Evolutionary conservation across 2,329 filamentous ascomycete genomes (phyloP), one percentile per base, ranked within the genome.

Genomic region (Neofusicoccum ribis): DNA sequence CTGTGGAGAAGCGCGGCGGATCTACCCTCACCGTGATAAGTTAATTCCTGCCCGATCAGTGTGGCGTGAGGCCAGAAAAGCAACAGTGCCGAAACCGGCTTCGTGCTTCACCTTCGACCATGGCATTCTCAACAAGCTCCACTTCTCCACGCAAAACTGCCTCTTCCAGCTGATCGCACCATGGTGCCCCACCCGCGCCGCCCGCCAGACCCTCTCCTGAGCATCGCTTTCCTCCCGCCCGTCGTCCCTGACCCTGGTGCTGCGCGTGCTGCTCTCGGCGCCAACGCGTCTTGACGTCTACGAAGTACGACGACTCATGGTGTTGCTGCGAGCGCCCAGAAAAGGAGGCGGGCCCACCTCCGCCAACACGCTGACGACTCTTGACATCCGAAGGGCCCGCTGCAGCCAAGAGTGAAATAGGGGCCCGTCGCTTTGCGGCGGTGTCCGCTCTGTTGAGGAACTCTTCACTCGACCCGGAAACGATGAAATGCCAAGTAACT

Each of bases 11-110:
- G 41, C 56, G n/a, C 41, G 37, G 56, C 56, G 56, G 56, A 60
- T 60, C 56, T 60, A 60, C 43, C 56, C 56, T 60, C 56, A n/a
- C 56, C 27, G 43, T 47, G 56, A 60, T 60, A 60, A 60, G 56
- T 37, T 47, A 60, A 27, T 27, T 46, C 23, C 43, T 34, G 43
- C 27, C 43, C 31, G 56, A 60, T 60, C 56, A 43, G 3, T 41
- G 27, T 60, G 56, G 56, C 56, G 41, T 60, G 56, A 60, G 54
- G 36, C 54, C 52, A 37, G 20, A 56, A 43, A 20, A 56, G 52
- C 54, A 44, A 59, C 54, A 31, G 37, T 59, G 54, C 39, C 23
- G 56, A 60, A 60, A 60, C 56, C 56, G 56, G 56, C 56, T 47
- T 12, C 50, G 31, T 14, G 47, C 47, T 15, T 31, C 47, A 36